Conservation (phyloP, 2,329 filamentous ascomycete species). For the Penicillium italicum region DNA sequence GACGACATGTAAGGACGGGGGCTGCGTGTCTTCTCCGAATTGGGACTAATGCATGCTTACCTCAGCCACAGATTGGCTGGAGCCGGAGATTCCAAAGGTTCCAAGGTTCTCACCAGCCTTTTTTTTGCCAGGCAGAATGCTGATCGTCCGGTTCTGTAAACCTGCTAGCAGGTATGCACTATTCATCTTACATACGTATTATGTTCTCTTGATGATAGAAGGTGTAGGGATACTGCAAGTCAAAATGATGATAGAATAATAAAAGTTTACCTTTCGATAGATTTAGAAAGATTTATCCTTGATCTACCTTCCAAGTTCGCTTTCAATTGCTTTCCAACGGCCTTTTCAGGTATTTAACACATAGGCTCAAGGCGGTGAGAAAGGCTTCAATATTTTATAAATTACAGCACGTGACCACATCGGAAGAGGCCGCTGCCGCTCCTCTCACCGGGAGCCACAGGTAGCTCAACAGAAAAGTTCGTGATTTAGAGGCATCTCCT, state of each 20-base stretch:
- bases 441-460: slow-evolving; percentile 32
- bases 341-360: too few relatives aligned
- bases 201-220: too few relatives aligned
- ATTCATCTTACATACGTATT: background rate
- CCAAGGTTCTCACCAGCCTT: background rate
- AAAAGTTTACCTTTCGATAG: accelerated
- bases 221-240: background rate
- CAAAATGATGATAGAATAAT: accelerated
- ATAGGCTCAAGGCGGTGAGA: background rate
- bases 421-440: slow-evolving; percentile 29
- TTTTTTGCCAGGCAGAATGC: background rate
- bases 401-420: slow-evolving; percentile 22
- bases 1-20: slow-evolving; percentile 14
- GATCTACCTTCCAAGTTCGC: too few relatives aligned
- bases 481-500: slow-evolving; percentile 28
- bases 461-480: slow-evolving; percentile 44
- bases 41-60: slow-evolving; percentile 25
- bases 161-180: too few relatives aligned
- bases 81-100: background rate
- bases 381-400: background rate
- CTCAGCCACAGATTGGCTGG: background rate
- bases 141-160: background rate
- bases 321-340: background rate
- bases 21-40: slow-evolving; percentile 33
- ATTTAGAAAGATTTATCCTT: background rate